Percentiles rank a stretch among this genome's conserved stretches.
Conservation (phyloP, 805 yeast species). For the Pichia phayaonensis region DNA sequence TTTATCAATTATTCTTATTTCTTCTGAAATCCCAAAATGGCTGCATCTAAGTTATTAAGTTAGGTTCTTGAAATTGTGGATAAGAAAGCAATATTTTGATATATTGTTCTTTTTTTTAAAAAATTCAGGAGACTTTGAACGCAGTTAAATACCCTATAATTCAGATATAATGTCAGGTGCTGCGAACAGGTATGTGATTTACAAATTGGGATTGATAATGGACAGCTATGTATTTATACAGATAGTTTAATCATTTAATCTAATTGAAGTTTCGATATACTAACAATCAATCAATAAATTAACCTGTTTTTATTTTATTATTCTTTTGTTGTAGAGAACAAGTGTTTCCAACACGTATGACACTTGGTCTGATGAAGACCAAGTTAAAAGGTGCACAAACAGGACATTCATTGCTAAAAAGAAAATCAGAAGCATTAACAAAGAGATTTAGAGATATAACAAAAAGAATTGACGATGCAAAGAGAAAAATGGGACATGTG, state of each 20-base stretch:
- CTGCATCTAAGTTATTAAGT: not conserved
- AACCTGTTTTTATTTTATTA: not conserved
- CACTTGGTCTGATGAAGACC: constrained; percentile 88
- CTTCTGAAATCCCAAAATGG: not conserved
- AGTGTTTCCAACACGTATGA: constrained; percentile 97
- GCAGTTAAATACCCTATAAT: not conserved
- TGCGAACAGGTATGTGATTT: constrained; percentile 20
- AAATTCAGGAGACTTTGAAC: not conserved
- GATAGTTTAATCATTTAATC: not conserved
- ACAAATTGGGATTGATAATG: not conserved
- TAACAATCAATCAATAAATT: not conserved
- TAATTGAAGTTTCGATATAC: not conserved
- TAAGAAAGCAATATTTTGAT: not conserved
- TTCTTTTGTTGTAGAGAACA: constrained; percentile 62
- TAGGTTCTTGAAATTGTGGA: not conserved
- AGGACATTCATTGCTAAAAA: constrained; percentile 86
- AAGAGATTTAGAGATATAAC: constrained; percentile 95
- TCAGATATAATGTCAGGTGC: constrained; percentile 20
- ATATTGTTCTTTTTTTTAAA: too few relatives aligned
- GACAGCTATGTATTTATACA: too few relatives aligned
- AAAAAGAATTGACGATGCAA: constrained; percentile 86
- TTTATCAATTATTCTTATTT: too few relatives aligned
- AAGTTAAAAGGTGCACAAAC: constrained; percentile 96
- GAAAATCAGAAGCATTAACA: constrained; percentile 95
- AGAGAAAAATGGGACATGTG: constrained; percentile 94